These are phyloP conservation scores for Zelonia costaricensis DNA, from an alignment of 208 protist species.

Conservation along the genomic window DNA sequence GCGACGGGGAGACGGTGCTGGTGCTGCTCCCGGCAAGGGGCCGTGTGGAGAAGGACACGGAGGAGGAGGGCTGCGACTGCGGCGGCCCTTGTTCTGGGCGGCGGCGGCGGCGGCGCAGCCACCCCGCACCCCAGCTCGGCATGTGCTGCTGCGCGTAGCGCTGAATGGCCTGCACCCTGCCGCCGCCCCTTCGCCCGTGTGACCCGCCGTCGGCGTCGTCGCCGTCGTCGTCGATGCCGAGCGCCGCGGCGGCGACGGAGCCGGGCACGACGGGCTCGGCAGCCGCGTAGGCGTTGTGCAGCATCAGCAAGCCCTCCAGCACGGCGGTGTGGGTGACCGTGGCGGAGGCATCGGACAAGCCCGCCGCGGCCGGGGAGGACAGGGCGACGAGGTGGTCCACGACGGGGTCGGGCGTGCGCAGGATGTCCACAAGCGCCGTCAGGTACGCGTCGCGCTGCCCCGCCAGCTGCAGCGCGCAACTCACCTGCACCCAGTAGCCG, in stretches of 20 bases:
- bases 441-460: slow-evolving; percentile 51
- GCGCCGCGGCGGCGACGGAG: slow-evolving; percentile 24
- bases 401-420: slow-evolving; percentile 25
- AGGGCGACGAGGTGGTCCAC: slow-evolving; percentile 22
- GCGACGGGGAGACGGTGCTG: too few species aligned
- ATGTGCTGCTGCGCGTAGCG: slow-evolving; percentile 1
- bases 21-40: background rate
- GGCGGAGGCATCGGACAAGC: slow-evolving; percentile 1
- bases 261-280: slow-evolving; percentile 22
- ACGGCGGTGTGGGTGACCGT: background rate
- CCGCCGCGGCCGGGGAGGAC: slow-evolving; percentile 2
- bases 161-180: background rate
- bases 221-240: slow-evolving; percentile 11
- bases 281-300: slow-evolving; percentile 10
- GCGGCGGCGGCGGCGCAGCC: slow-evolving; percentile 13
- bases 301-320: slow-evolving; percentile 12
- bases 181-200: background rate
- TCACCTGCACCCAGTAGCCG: slow-evolving; percentile 50
- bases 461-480: slow-evolving; percentile 34
- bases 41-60: background rate
- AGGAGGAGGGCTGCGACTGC: background rate
- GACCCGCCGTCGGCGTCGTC: slow-evolving; percentile 10
- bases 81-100: background rate
- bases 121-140: slow-evolving; percentile 19
- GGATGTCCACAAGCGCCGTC: slow-evolving; percentile 30